Evolutionary conservation across 345 rosid species (phyloP).

Genomic region (Raphanus raphanistrum): DNA sequence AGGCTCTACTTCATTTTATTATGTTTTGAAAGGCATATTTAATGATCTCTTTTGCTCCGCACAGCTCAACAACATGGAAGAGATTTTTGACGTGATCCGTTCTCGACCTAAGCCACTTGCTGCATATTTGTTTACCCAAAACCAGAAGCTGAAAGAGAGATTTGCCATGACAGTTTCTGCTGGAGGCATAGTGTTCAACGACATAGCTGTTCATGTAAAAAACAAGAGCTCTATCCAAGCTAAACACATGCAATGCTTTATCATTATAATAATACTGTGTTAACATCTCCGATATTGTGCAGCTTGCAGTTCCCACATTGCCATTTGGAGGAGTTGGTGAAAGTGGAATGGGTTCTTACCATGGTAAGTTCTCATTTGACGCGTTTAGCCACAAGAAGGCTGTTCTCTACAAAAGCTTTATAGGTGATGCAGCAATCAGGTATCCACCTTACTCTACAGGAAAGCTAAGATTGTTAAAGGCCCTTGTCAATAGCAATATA

Average conservation of each 20-base stretch:
- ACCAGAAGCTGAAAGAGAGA: slow-evolving; percentile 65
- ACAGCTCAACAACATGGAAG: slow-evolving; percentile 82
- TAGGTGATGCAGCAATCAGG: slow-evolving; percentile 61
- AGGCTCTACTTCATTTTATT: not conserved
- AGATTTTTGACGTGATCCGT: slow-evolving; percentile 66
- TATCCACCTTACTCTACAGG: slow-evolving; percentile 76
- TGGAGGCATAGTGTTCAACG: slow-evolving; percentile 84
- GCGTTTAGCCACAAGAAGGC: slow-evolving; percentile 96
- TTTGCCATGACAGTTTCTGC: slow-evolving; percentile 74
- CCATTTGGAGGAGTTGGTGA: slow-evolving; percentile 99
- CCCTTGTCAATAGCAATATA: slow-evolving; percentile 53
- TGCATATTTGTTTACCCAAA: slow-evolving; percentile 78
- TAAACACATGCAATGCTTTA: not conserved
- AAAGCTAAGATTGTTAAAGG: slow-evolving; percentile 67
- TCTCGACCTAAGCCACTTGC: slow-evolving; percentile 89
- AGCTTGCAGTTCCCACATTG: slow-evolving; percentile 64
- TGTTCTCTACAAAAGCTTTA: slow-evolving; percentile 65
- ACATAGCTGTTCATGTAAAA: slow-evolving; percentile 75
- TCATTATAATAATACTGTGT: not conserved
- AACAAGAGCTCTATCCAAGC: slow-evolving; percentile 10
- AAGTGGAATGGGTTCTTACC: slow-evolving; percentile 91
- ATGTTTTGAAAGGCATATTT: not conserved
- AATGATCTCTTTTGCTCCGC: slow-evolving; percentile 6
- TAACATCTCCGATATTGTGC: slow-evolving; percentile 23
- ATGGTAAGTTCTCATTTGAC: slow-evolving; percentile 93